These are phyloP conservation scores for Aspergillus novoparasiticus DNA, from an alignment of 2,329 filamentous ascomycete species.

Conservation along the genomic window DNA sequence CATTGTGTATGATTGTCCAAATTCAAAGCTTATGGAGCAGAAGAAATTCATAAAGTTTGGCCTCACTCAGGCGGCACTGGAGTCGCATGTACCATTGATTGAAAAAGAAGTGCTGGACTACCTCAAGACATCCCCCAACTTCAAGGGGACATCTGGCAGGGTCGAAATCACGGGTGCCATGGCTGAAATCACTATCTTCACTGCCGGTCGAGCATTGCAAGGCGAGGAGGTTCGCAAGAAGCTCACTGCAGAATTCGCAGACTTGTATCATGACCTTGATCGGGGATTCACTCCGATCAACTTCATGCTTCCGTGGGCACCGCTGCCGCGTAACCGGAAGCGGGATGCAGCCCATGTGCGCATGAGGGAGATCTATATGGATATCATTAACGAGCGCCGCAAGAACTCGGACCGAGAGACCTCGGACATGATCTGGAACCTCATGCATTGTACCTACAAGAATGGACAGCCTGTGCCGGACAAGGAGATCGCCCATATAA, in stretches of 20 bases:
- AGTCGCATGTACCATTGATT: constrained; percentile 78
- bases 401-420: constrained; percentile 44
- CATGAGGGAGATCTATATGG: constrained; percentile 70
- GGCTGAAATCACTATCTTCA: constrained; percentile 79
- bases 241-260: constrained; percentile 71
- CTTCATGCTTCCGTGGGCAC: constrained; percentile 78
- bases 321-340: constrained; percentile 73
- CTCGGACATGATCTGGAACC: constrained; percentile 74
- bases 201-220: constrained; percentile 74
- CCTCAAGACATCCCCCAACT: constrained; percentile 55
- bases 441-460: constrained; percentile 78
- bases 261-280: constrained; percentile 78
- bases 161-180: constrained; percentile 68
- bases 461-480: constrained; percentile 69
- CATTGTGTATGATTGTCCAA: constrained; percentile 89
- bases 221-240: constrained; percentile 73
- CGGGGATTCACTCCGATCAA: constrained; percentile 79
- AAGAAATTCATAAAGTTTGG: constrained; percentile 78
- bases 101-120: constrained; percentile 65
- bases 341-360: constrained; percentile 71
- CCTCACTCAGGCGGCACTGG: constrained; percentile 61
- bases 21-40: constrained; percentile 92
- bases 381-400: constrained; percentile 68
- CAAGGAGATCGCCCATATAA: constrained; percentile 78
- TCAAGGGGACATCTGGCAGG: constrained; percentile 62